These are phyloP conservation scores for Crepidotus variabilis DNA, from an alignment of 768 basidiomycete species.

Conservation along the genomic window DNA sequence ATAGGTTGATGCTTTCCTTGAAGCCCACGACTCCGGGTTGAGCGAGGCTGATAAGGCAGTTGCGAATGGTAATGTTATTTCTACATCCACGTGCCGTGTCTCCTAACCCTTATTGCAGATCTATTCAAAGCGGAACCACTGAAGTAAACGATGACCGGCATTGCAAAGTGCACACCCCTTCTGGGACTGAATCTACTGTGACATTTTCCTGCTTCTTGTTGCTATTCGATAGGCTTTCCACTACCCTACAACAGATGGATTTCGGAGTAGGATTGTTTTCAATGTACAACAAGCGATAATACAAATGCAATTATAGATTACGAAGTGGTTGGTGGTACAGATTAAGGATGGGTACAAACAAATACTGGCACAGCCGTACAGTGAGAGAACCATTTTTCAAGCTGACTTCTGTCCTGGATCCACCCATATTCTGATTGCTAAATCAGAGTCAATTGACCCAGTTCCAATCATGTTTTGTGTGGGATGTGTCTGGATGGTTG, in stretches of 20 bases:
- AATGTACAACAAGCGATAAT: conserved; percentile 20
- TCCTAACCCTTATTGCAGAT: conserved; percentile 32
- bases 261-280: conserved; percentile 1
- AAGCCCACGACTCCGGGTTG: conserved; percentile 86
- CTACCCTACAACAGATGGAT: conserved; percentile 2
- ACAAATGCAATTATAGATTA: not conserved
- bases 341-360: not conserved
- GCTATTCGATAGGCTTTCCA: not conserved
- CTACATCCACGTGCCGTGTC: conserved; percentile 1
- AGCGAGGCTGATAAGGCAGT: conserved; percentile 76
- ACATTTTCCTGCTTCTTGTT: not conserved
- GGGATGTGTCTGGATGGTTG: conserved; percentile 67
- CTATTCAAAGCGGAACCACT: conserved; percentile 59
- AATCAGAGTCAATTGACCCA: conserved; percentile 81
- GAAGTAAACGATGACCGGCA: conserved; percentile 28
- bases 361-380: no score
- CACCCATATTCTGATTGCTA: conserved; percentile 79
- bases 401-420: conserved; percentile 39
- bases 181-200: not conserved
- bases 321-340: not conserved
- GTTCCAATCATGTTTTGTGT: conserved; percentile 84
- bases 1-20: conserved; percentile 90
- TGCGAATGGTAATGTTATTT: conserved; percentile 59
- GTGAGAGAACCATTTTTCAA: not conserved
- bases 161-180: not conserved